phyloP scores from a whole-genome alignment of 2,329 filamentous ascomycete species.

The Fusarium sp. region DNA sequence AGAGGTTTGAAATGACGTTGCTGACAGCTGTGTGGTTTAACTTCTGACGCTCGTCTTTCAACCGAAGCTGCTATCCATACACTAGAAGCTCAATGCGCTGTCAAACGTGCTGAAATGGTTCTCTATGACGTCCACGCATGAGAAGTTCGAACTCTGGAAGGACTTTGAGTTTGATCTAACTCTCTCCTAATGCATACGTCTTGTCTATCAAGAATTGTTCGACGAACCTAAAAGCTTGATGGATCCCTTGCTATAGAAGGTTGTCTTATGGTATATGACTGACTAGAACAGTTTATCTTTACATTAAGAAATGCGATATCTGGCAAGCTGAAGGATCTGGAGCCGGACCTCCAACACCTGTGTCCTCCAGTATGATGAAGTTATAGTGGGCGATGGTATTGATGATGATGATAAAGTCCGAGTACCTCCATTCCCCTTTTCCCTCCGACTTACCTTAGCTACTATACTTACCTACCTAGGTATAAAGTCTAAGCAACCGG shows the following conservation, averaged over 20 bases:
- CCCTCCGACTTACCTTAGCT: neutral
- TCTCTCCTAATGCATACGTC: neutral
- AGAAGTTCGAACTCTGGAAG: neutral
- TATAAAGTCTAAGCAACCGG: neutral
- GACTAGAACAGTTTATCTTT: neutral
- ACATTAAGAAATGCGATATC: neutral
- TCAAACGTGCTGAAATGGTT: neutral
- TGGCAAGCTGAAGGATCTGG: neutral
- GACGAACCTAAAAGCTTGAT: too few species aligned
- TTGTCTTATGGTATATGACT: too few species aligned
- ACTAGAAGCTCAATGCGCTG: neutral
- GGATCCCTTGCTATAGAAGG: too few species aligned
- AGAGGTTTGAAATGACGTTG: neutral
- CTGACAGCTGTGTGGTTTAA: too few species aligned
- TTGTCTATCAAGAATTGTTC: neutral
- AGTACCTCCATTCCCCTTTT: neutral
- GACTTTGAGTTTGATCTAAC: neutral
- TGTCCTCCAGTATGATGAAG: neutral
- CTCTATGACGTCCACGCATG: neutral
- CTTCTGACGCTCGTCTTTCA: neutral
- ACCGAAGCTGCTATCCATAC: neutral
- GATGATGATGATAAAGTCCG: neutral
- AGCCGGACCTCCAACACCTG: neutral
- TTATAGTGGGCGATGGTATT: neutral
- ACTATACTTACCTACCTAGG: neutral